Percentiles rank a stretch among this genome's conserved stretches.
Evolutionary conservation across 1,139 yeast genomes (phyloP).

Genomic region (Sugiyamaella xylanicola): DNA sequence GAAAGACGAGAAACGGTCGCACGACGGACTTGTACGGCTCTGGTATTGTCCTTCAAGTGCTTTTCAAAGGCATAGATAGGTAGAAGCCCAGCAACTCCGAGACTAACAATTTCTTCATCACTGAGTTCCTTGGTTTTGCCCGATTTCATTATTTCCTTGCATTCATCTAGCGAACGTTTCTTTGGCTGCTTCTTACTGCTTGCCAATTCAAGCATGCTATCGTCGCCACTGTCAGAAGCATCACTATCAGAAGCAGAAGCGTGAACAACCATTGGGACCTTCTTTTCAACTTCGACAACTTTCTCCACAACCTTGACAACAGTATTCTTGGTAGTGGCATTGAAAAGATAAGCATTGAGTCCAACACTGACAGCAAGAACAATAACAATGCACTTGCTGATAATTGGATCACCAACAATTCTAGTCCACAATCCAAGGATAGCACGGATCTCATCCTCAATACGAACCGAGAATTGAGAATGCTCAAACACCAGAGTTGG

Average conservation of each 20-base stretch:
- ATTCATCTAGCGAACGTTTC: slow-evolving; percentile 53
- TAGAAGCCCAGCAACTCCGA: slow-evolving; percentile 74
- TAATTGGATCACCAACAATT: slow-evolving; percentile 80
- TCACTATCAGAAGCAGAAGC: slow-evolving; percentile 29
- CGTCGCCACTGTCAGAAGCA: slow-evolving; percentile 27
- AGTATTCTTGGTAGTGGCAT: slow-evolving; percentile 39
- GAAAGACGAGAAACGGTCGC: slow-evolving; percentile 84
- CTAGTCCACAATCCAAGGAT: slow-evolving; percentile 60
- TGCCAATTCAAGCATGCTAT: slow-evolving; percentile 18
- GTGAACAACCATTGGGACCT: slow-evolving; percentile 20
- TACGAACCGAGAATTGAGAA: slow-evolving; percentile 59
- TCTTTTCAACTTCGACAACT: slow-evolving; percentile 40
- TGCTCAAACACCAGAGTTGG: slow-evolving; percentile 73
- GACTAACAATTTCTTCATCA: slow-evolving; percentile 71
- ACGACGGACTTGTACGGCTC: slow-evolving; percentile 94
- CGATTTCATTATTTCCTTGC: slow-evolving; percentile 62
- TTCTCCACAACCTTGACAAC: slow-evolving; percentile 42
- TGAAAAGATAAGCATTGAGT: slow-evolving; percentile 77
- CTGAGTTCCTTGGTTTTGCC: slow-evolving; percentile 69
- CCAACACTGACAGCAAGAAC: slow-evolving; percentile 75
- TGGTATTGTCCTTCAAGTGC: slow-evolving; percentile 78
- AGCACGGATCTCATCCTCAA: slow-evolving; percentile 64
- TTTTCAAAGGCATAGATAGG: slow-evolving; percentile 95
- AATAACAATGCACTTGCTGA: slow-evolving; percentile 75
- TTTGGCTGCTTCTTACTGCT: slow-evolving; percentile 2